These are phyloP conservation scores for Aspergillus texensis DNA, from an alignment of 2,329 filamentous ascomycete genomes.

Conservation along the genomic window DNA sequence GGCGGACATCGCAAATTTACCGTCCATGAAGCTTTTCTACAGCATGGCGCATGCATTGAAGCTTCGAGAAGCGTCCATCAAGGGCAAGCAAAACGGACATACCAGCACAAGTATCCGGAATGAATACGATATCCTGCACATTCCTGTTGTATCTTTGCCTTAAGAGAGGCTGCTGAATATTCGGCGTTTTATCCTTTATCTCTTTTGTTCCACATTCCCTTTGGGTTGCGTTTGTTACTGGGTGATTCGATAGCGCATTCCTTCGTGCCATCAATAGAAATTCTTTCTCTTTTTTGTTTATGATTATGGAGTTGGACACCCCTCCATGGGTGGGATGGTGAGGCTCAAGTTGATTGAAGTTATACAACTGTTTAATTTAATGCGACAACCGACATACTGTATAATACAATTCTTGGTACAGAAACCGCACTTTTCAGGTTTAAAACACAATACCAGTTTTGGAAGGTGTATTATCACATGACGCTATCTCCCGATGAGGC, in stretches of 20 bases:
- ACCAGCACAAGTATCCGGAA: neutral
- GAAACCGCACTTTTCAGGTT: no score
- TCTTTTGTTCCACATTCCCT: neutral
- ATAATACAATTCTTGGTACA: neutral
- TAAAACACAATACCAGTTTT: neutral
- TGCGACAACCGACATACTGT: neutral
- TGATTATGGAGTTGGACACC: constrained; percentile 3
- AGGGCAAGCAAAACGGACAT: constrained; percentile 1
- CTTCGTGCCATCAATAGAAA: neutral
- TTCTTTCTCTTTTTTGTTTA: neutral
- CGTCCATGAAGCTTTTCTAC: constrained; percentile 16
- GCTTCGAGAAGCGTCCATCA: constrained; percentile 13
- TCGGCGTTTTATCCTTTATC: neutral
- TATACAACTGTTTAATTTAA: neutral
- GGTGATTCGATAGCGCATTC: neutral
- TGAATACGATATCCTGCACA: constrained; percentile 11
- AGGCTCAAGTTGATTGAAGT: neutral
- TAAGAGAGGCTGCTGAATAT: neutral
- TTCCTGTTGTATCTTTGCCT: constrained; percentile 18
- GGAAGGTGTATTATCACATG: constrained; percentile 3
- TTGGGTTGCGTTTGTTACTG: neutral
- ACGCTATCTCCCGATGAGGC: constrained; percentile 6
- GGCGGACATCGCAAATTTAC: constrained; percentile 13
- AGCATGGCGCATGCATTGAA: constrained; percentile 14
- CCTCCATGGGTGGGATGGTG: neutral